Conservation (phyloP, 495 filamentous ascomycete genomes). For the Apodospora peruviana region DNA sequence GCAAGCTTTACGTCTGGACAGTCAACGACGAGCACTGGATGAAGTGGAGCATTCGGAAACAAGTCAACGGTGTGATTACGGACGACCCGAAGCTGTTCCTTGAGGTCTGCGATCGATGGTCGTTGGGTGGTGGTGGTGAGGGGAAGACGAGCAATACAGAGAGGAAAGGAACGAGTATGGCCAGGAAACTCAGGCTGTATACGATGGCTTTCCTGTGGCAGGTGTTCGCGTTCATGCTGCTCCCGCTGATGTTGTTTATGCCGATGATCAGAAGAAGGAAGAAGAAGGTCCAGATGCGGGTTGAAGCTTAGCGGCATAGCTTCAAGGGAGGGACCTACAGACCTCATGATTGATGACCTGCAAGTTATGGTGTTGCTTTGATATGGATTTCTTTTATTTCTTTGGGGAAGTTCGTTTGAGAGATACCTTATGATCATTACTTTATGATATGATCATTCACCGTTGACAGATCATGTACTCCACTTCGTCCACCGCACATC, state of each 20-base stretch:
- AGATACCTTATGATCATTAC: no score
- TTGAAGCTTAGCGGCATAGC: not conserved
- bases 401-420: not conserved
- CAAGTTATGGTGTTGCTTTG: no score
- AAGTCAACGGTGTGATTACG: slow-evolving; percentile 50
- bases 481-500: no score
- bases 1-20: slow-evolving; percentile 74
- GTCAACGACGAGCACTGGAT: slow-evolving; percentile 71
- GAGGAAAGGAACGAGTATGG: not conserved
- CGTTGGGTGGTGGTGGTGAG: not conserved
- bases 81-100: slow-evolving; percentile 48
- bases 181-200: slow-evolving; percentile 9
- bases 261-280: slow-evolving; percentile 4
- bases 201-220: slow-evolving; percentile 15
- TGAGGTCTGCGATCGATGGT: slow-evolving; percentile 33
- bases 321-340: not conserved
- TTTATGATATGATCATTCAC: no score
- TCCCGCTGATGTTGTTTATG: slow-evolving; percentile 11
- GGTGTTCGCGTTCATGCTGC: slow-evolving; percentile 6
- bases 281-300: not conserved
- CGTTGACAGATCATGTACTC: no score
- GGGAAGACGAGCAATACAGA: not conserved
- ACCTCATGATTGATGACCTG: not conserved
- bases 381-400: not conserved
- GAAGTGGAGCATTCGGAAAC: slow-evolving; percentile 57